These are phyloP conservation scores for Starmera stellimalicola DNA, from an alignment of 1,139 yeast species.

Conservation along the genomic window DNA sequence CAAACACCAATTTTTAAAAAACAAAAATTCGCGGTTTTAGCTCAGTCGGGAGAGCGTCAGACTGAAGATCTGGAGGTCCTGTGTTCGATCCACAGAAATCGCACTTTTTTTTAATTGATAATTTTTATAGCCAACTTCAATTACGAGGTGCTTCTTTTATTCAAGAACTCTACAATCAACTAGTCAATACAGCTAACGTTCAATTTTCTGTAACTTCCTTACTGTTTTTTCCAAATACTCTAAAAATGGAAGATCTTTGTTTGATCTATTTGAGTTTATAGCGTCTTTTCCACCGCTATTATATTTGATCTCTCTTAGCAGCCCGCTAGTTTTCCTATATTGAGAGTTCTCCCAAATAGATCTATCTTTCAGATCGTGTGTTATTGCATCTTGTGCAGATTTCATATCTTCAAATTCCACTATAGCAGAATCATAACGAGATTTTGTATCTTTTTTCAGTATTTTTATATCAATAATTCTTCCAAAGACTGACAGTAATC, in stretches of 20 bases:
- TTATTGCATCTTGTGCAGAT: constrained; percentile 9
- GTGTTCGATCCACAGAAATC: constrained; percentile 74
- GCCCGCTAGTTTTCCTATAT: constrained; percentile 11
- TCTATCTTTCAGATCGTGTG: constrained; percentile 9
- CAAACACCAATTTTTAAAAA: too few relatives aligned
- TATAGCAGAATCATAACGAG: constrained; percentile 11
- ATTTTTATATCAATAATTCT: constrained; percentile 8
- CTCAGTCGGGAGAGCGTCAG: constrained; percentile 11
- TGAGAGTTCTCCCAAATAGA: constrained; percentile 14
- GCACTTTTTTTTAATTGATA: too few relatives aligned
- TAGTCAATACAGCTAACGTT: not conserved
- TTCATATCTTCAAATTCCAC: constrained; percentile 5
- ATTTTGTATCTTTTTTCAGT: constrained; percentile 4
- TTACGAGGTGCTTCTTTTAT: too few relatives aligned
- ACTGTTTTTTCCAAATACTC: constrained; percentile 11
- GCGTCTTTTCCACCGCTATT: constrained; percentile 1
- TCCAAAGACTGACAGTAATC: constrained; percentile 17
- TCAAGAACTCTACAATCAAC: too few relatives aligned
- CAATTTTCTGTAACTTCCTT: constrained; percentile 4
- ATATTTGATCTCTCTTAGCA: constrained; percentile 13
- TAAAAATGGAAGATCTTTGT: constrained; percentile 8
- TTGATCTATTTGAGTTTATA: not conserved
- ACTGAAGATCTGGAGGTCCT: constrained; percentile 56
- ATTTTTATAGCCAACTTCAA: too few relatives aligned
- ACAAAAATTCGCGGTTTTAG: constrained; percentile 10